These are phyloP conservation scores for Curvularia eragrostidis DNA, from an alignment of 2,329 filamentous ascomycete genomes.

Conservation along the genomic window DNA sequence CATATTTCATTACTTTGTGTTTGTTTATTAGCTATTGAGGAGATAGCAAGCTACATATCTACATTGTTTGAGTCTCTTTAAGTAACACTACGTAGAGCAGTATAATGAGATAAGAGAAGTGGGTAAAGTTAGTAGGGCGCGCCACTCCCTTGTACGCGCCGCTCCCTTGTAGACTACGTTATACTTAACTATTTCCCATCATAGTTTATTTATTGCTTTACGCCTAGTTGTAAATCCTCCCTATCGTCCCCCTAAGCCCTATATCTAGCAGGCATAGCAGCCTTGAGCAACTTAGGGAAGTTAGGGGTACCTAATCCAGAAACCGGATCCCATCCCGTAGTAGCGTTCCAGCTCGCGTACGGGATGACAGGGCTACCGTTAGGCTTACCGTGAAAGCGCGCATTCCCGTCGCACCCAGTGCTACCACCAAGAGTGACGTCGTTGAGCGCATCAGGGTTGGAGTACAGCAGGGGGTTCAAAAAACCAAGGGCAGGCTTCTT, in stretches of 20 bases:
- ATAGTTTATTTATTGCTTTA: neutral
- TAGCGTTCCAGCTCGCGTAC: slow-evolving; percentile 41
- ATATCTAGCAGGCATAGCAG: slow-evolving; percentile 33
- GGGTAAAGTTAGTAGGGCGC: neutral
- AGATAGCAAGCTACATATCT: slow-evolving; percentile 1
- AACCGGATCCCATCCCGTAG: slow-evolving; percentile 47
- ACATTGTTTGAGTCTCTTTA: neutral
- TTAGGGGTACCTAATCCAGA: slow-evolving; percentile 42
- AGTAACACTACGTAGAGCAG: neutral
- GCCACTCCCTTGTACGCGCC: too few relatives aligned
- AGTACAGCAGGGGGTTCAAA: slow-evolving; percentile 66
- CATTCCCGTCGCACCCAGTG: slow-evolving; percentile 47
- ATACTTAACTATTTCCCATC: neutral
- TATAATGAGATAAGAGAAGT: neutral
- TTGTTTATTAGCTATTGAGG: too few relatives aligned
- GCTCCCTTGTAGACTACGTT: neutral
- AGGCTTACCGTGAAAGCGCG: slow-evolving; percentile 30
- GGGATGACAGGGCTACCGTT: slow-evolving; percentile 44
- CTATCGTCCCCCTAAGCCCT: slow-evolving; percentile 20
- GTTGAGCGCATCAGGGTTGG: slow-evolving; percentile 54
- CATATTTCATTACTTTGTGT: too few relatives aligned
- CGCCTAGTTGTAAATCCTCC: neutral
- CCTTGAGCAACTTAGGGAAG: slow-evolving; percentile 40
- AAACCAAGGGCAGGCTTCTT: slow-evolving; percentile 63
- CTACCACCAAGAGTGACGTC: slow-evolving; percentile 52